phyloP scores from a whole-genome alignment of 2,329 filamentous ascomycete species.

The Epichloe amarillans region DNA sequence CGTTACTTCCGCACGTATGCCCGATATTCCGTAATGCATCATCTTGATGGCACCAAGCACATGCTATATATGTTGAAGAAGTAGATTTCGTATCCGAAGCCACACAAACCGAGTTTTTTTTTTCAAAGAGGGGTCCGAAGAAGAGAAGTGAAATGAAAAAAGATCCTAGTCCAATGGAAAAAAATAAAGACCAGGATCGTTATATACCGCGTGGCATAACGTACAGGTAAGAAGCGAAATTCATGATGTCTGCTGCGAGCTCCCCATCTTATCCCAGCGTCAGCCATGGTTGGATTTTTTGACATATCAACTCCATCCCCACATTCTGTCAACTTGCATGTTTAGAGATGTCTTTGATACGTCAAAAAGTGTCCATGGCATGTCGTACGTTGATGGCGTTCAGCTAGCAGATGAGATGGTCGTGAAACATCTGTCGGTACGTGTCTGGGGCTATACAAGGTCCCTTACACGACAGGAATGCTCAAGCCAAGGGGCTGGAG shows the following conservation, averaged over 20 bases:
- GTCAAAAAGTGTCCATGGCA: not conserved
- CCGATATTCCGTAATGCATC: conserved; percentile 7
- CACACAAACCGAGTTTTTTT: not conserved
- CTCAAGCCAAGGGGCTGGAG: conserved; percentile 21
- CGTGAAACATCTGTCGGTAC: not conserved
- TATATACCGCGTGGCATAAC: conserved; percentile 20
- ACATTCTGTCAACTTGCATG: not conserved
- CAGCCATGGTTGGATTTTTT: not conserved
- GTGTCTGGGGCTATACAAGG: not conserved
- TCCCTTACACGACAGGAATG: conserved; percentile 15
- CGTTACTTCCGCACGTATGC: conserved; percentile 2
- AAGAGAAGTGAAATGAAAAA: conserved; percentile 4
- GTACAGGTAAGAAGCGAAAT: conserved; percentile 24
- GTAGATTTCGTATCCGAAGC: not conserved
- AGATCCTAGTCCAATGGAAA: conserved; percentile 5
- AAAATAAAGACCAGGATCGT: conserved; percentile 17
- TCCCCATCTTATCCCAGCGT: conserved; percentile 2
- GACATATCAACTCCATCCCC: not conserved
- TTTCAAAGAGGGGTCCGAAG: not conserved
- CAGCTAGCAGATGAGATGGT: not conserved
- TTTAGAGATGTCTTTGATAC: not conserved
- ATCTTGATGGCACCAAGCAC: conserved; percentile 9
- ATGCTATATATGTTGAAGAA: conserved; percentile 2
- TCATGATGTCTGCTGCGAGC: not conserved
- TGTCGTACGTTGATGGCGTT: not conserved